Evolutionary conservation across 345 rosid genomes (phyloP).

Genomic region (Eucalyptus regnans): DNA sequence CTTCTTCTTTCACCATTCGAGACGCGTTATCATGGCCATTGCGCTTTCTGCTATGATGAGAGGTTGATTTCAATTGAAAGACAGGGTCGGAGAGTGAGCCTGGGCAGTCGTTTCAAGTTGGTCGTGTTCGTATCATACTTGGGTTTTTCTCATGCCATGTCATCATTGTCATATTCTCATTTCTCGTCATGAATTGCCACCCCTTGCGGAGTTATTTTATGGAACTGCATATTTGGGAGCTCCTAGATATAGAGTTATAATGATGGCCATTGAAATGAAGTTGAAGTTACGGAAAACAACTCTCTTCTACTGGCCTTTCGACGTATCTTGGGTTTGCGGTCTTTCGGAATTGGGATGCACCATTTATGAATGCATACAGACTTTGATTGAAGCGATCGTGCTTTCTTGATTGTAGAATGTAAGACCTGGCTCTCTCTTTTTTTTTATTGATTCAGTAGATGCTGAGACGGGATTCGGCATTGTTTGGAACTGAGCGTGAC

Average conservation of each 20-base stretch:
- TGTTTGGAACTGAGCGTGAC: slow-evolving; percentile 50
- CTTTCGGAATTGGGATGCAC: not conserved
- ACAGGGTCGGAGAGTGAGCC: not conserved
- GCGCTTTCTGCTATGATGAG: not conserved
- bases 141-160: not conserved
- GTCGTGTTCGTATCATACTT: not conserved
- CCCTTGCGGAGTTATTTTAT: not conserved
- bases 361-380: not conserved
- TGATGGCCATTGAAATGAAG: not conserved
- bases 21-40: not conserved
- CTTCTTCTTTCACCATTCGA: not conserved
- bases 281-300: not conserved
- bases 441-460: slow-evolving; percentile 14
- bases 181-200: not conserved
- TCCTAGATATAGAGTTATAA: not conserved
- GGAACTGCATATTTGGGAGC: not conserved
- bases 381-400: not conserved
- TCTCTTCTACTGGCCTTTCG: not conserved
- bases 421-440: not conserved
- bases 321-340: not conserved
- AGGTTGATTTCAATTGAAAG: not conserved
- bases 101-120: not conserved
- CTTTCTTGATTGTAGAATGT: not conserved
- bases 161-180: not conserved
- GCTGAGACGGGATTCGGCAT: slow-evolving; percentile 68